phyloP scores from a whole-genome alignment of 306 rosid genomes.

The Casuarina cunninghamiana region DNA sequence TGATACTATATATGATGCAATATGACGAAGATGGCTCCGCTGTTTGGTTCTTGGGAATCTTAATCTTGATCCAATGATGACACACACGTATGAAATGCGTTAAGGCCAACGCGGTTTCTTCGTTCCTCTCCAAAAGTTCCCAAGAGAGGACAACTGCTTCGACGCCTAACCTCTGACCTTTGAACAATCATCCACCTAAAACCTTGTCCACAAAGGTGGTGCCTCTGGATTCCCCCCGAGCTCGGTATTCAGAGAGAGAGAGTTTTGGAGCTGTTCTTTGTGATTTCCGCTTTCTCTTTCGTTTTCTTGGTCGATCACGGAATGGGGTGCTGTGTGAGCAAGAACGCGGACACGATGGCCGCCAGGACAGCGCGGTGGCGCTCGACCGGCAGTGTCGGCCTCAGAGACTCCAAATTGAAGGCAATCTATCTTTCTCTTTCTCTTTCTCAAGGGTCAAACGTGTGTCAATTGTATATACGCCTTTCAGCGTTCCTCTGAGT shows the following conservation, averaged over 20 bases:
- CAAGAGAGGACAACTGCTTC: neutral
- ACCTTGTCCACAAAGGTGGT: neutral
- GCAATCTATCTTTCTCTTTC: constrained; percentile 28
- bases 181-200: neutral
- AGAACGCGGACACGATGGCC: constrained; percentile 56
- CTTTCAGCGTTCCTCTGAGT: neutral
- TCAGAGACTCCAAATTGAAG: constrained; percentile 93
- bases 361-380: constrained; percentile 77
- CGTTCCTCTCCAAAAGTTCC: neutral
- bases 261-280: neutral
- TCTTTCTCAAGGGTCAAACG: neutral
- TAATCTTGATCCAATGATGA: neutral
- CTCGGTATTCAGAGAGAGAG: neutral
- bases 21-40: neutral
- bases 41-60: too few species aligned
- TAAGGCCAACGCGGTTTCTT: constrained; percentile 3
- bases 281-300: neutral
- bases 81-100: neutral
- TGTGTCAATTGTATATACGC: neutral
- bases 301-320: neutral
- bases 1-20: too few species aligned
- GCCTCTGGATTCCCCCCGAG: neutral
- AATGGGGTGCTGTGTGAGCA: constrained; percentile 78
- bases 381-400: constrained; percentile 91
- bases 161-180: neutral